Base-by-base conservation (phyloP, 2,329 filamentous ascomycete genomes). In the Escovopsis sp. region DNA sequence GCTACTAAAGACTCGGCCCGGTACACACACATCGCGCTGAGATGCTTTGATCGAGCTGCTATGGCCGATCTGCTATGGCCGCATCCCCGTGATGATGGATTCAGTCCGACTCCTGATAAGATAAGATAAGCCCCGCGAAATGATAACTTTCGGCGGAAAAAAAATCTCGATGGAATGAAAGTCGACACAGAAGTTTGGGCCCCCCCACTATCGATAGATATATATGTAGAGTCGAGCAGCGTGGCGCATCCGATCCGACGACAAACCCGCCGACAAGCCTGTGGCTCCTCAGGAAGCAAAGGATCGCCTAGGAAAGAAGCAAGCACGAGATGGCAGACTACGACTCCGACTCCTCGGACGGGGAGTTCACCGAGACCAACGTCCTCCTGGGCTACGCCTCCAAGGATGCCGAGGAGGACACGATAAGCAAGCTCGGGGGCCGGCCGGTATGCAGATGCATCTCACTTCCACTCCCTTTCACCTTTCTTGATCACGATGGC, bases 321-420 rank as follows among this genome's bases (percentile, higher is more conserved):
- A 27, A 37, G 35, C 32, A 33, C 34, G 27, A 32, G 33, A 88
- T 87, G 83, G 70, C 80, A 43, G 70, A 76, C 13, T 93, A 94
- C 64, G 86, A 94, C 52, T 93, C 84, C 57, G 88, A 95, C 53
- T 89, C 84, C 25, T 83, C 76, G 35, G 79, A 77, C 12, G 73
- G 76, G 6, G 72, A 77, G 37, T 86, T 77, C 47, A 81, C 79
- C 14, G 81, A 85, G 59, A 96, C 91, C 7, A 85, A 83, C 50
- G 87, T 95, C 2, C 74, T 95, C 2, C 72, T 98, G 11, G 91
- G 91, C 5, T 98, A 94, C 59, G 84, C 86, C 3, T 83, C 84
- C 2, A 78, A 79, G 56, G 84, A 94, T 42, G 66, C 77, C 12
- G 81, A 79, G 42, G 80, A 85, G 48, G 89, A 98, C 59, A 73